Evolutionary conservation across 1,284 basidiomycete genomes (phyloP).

Genomic region (Leccinum griseonigrum): DNA sequence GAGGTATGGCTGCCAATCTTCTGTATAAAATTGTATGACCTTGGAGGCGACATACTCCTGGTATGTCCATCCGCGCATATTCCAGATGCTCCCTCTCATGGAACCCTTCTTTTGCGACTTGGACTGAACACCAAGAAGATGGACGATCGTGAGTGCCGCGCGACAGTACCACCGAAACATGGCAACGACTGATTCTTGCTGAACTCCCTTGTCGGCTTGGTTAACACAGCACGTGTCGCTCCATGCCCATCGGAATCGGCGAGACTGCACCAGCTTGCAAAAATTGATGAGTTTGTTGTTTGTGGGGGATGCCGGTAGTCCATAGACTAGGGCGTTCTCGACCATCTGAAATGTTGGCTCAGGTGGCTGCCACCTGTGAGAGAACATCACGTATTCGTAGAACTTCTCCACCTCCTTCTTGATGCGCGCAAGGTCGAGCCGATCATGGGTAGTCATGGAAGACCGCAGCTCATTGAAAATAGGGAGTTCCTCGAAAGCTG

Average conservation of each 20-base stretch:
- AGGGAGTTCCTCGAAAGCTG: neutral
- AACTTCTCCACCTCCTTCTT: neutral
- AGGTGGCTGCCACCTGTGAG: neutral
- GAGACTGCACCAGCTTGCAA: neutral
- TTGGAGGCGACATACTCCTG: neutral
- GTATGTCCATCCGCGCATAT: neutral
- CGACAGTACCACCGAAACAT: neutral
- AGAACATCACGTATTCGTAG: neutral
- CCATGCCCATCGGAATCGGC: neutral
- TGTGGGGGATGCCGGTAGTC: neutral
- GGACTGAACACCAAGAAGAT: neutral
- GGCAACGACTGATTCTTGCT: neutral
- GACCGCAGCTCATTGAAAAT: neutral
- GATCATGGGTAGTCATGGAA: neutral
- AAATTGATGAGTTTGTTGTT: neutral
- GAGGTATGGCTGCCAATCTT: neutral
- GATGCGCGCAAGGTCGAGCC: neutral
- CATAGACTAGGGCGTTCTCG: neutral
- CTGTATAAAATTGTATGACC: neutral
- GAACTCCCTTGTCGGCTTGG: neutral
- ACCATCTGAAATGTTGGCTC: neutral
- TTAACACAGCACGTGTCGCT: neutral
- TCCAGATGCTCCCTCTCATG: neutral
- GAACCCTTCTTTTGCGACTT: neutral
- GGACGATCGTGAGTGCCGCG: neutral